These are phyloP conservation scores for Pugionium dolabratum DNA, from an alignment of 345 rosid species.

Conservation along the genomic window DNA sequence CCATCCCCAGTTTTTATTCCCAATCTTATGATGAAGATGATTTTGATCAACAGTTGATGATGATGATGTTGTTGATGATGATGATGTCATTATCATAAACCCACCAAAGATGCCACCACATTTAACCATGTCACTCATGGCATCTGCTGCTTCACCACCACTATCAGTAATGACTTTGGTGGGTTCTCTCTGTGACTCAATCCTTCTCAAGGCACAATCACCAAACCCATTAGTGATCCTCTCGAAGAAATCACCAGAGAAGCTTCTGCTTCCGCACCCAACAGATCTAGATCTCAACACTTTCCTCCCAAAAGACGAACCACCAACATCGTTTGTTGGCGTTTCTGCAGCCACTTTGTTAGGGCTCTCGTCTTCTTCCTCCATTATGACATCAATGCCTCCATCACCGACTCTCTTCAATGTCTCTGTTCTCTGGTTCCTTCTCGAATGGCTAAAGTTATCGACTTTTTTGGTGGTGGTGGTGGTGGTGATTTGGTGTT, in stretches of 20 bases:
- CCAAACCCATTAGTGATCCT: conserved; percentile 96
- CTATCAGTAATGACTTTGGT: conserved; percentile 38
- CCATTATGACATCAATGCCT: conserved; percentile 37
- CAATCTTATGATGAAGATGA: conserved; percentile 31
- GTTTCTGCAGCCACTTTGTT: conserved; percentile 32
- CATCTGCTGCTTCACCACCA: conserved; percentile 27
- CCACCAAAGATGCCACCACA: conserved; percentile 99
- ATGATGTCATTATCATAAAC: conserved; percentile 68
- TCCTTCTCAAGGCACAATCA: conserved; percentile 92
- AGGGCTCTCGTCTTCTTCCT: conserved; percentile 39
- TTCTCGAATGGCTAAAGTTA: conserved; percentile 33
- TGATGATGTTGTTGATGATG: conserved; percentile 63
- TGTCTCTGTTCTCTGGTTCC: conserved; percentile 25
- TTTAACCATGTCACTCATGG: conserved; percentile 72
- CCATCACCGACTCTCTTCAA: conserved; percentile 22
- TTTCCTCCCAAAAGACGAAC: conserved; percentile 74
- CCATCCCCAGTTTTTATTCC: conserved; percentile 80
- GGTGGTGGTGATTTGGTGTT: conserved; percentile 26
- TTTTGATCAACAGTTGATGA: conserved; percentile 48
- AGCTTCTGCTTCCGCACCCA: conserved; percentile 98
- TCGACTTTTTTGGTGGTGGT: conserved; percentile 31
- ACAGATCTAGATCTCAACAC: conserved; percentile 99
- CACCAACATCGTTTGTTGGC: conserved; percentile 17
- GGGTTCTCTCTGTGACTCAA: conserved; percentile 89
- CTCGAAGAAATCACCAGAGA: conserved; percentile 95